Base-by-base conservation (phyloP, 2,329 filamentous ascomycete species). In the Xylaria sp. region DNA sequence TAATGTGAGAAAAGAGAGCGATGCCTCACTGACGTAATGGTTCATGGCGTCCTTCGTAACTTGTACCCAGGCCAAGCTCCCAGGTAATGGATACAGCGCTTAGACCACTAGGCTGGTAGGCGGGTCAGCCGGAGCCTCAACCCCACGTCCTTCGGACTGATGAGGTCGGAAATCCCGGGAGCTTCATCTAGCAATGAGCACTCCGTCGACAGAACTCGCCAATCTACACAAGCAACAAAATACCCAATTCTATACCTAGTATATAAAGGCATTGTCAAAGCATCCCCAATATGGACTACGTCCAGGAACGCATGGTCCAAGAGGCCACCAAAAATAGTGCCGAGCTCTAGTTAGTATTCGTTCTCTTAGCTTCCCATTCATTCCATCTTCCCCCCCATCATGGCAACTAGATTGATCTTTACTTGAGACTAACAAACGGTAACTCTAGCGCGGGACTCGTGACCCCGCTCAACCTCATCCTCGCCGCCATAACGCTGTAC, bases 401-500 rank as follows among this genome's bases (percentile, higher is more conserved):
- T 20, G 2, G n/a, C 41, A 48, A 18, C 59, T 12, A 34, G 48
- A 3, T 28, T 10, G 7, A 37, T 37, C 34, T 37, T 34, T 37
- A 37, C 7, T 37, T 2, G 7, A 10, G 28, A 34, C 70, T 65
- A 60, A 69, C 65, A 41, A 18, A 6, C 46, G 18, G 20, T 39
- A 46, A 55, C 73, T 28, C 15, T 15, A 85, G 81, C 71, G 78
- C 81, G 75, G 79, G 81, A 67, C 73, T 91, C 78, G 73, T 87
- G 72, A 90, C 89, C 0, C 89, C 90, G 4, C 84, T 91, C 76
- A 92, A 92, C 83, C 70, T 87, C 70, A 80, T 91, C 78, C 86
- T 92, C 74, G 75, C 87, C 76, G 81, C 82, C 74, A 79, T 88
- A 72, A 81, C 90, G 72, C 74, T 86, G 73, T 89, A 90, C 83